phyloP scores from a whole-genome alignment of 1,284 basidiomycete genomes.

The Cryptococcus amylolentus region DNA sequence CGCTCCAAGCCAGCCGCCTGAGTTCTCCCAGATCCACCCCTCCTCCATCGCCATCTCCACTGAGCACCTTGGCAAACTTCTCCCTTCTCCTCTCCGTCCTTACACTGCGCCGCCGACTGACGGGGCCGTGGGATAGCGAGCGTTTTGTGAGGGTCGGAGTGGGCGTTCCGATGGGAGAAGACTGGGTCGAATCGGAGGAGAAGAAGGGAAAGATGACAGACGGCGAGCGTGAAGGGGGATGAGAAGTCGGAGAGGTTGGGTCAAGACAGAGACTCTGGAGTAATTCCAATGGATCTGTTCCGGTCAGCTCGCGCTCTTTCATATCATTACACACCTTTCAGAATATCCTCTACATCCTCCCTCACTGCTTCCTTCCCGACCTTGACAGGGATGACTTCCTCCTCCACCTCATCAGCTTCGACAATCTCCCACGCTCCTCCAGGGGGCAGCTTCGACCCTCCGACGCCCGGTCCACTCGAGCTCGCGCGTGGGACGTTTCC shows the following conservation, averaged over 20 bases:
- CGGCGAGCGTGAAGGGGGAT: conserved; percentile 6
- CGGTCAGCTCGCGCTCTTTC: conserved; percentile 16
- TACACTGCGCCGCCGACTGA: conserved; percentile 64
- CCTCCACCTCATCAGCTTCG: conserved; percentile 31
- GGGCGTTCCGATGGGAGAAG: conserved; percentile 9
- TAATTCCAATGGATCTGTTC: conserved; percentile 58
- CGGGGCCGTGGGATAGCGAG: conserved; percentile 3
- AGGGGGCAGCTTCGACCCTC: conserved; percentile 31
- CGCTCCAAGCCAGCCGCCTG: conserved; percentile 90
- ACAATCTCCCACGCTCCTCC: conserved; percentile 49
- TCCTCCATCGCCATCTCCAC: conserved; percentile 26
- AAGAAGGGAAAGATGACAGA: conserved; percentile 36
- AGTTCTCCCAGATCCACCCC: conserved; percentile 61
- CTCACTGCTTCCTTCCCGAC: conserved; percentile 56
- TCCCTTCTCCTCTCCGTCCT: conserved; percentile 46
- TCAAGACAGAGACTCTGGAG: conserved; percentile 28
- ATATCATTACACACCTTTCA: conserved; percentile 58
- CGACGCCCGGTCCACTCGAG: neutral
- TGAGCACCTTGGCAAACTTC: conserved; percentile 42
- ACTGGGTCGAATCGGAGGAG: conserved; percentile 13
- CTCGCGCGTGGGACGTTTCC: neutral
- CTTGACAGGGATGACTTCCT: conserved; percentile 29
- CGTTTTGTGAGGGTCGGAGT: conserved; percentile 18
- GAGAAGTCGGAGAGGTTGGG: conserved; percentile 16
- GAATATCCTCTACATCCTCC: conserved; percentile 65